A percentile compares a stretch with the other conserved stretches of the same genome.
Evolutionary conservation across 176 grass and related monocot species (phyloP).

Genomic region (Triticum turgidum): DNA sequence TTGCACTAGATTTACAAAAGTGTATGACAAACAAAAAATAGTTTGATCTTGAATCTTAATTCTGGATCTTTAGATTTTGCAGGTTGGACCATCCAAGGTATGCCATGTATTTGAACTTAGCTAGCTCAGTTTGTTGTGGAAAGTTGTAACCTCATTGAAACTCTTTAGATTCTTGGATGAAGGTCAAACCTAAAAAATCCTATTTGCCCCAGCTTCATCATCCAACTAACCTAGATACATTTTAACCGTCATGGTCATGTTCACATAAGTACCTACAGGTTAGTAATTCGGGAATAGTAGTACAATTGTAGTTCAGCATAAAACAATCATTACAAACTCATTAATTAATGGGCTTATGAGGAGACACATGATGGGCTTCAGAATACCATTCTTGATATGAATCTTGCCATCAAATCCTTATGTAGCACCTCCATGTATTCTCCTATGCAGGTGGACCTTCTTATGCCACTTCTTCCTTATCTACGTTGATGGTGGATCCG

Average conservation of each 20-base stretch:
- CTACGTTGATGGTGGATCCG: too few species aligned
- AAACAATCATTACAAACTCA: too few species aligned
- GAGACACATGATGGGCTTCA: too few species aligned
- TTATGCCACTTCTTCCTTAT: too few species aligned
- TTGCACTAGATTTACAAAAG: background rate
- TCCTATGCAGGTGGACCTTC: too few species aligned
- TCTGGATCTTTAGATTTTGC: slow-evolving; percentile 15
- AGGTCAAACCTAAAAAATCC: background rate
- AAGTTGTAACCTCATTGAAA: slow-evolving; percentile 1
- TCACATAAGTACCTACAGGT: background rate
- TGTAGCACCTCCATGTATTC: too few species aligned
- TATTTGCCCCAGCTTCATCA: background rate
- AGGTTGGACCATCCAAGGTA: background rate
- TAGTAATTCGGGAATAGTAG: background rate
- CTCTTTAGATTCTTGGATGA: background rate
- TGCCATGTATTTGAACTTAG: slow-evolving; percentile 24
- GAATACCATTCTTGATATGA: too few species aligned
- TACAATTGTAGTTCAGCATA: background rate
- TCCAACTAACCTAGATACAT: background rate
- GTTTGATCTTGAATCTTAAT: background rate
- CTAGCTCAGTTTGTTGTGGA: background rate
- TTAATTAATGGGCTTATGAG: too few species aligned
- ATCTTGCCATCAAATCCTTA: too few species aligned
- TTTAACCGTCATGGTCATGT: background rate
- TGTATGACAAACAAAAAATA: background rate